Conservation (phyloP, 140 eudicot genomes). For the Flaveria floridana region DNA sequence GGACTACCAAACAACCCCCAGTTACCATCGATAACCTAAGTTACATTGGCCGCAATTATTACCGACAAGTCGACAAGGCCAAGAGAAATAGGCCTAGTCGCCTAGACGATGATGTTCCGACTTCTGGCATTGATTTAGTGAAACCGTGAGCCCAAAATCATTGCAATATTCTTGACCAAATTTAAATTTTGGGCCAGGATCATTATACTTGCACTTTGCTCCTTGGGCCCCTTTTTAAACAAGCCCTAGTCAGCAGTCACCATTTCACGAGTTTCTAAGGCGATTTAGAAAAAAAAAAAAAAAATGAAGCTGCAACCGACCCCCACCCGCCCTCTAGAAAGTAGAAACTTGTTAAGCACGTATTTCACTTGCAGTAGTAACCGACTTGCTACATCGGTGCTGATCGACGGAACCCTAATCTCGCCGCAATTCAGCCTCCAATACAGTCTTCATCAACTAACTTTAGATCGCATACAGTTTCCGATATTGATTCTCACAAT, state of each 20-base stretch:
- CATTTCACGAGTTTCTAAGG: not conserved
- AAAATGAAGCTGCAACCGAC: not conserved
- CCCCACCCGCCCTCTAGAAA: not conserved
- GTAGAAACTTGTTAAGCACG: constrained; percentile 1
- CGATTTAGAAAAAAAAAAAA: not conserved
- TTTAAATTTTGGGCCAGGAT: not conserved
- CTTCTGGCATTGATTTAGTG: not conserved
- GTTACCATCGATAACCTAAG: too few relatives aligned
- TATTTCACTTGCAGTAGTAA: not conserved
- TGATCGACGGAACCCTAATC: not conserved
- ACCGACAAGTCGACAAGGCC: too few relatives aligned
- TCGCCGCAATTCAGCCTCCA: not conserved
- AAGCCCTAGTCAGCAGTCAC: constrained; percentile 3
- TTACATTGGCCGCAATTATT: too few relatives aligned
- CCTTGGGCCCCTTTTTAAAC: not conserved
- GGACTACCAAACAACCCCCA: too few relatives aligned
- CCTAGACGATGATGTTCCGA: not conserved
- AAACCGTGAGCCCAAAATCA: not conserved
- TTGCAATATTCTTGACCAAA: not conserved
- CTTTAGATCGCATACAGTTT: not conserved
- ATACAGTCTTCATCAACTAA: not conserved
- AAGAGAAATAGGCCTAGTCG: too few relatives aligned
- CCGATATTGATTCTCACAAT: not conserved
- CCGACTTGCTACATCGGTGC: not conserved
- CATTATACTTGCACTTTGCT: not conserved